These are phyloP conservation scores for Rhodamnia argentea DNA, from an alignment of 345 rosid species.

Conservation along the genomic window DNA sequence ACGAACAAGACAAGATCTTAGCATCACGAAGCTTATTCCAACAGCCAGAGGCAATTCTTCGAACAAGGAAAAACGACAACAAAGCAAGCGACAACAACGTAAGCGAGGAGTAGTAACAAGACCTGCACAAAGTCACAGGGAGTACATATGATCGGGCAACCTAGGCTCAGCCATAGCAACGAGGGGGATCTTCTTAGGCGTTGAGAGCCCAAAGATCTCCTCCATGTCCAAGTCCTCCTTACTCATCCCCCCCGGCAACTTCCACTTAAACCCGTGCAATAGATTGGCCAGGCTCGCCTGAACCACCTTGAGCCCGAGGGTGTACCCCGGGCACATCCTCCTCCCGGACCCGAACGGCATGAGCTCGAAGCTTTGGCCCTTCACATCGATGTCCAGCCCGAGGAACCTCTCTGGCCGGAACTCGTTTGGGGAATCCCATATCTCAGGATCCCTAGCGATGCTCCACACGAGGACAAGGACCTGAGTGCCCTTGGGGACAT, in stretches of 20 bases:
- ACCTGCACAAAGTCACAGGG: neutral
- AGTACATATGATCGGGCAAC: conserved; percentile 29
- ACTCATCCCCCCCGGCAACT: conserved; percentile 18
- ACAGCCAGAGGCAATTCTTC: no score
- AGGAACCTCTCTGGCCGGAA: conserved; percentile 51
- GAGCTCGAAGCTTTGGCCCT: conserved; percentile 48
- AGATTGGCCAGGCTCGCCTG: conserved; percentile 41
- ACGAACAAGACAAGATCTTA: neutral
- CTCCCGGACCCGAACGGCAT: conserved; percentile 63
- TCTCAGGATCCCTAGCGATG: conserved; percentile 38
- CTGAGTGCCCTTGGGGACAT: conserved; percentile 34
- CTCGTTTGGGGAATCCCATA: conserved; percentile 46
- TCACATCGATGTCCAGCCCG: conserved; percentile 28
- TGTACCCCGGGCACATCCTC: conserved; percentile 74
- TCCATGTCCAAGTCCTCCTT: conserved; percentile 41
- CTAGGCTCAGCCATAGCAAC: conserved; percentile 27
- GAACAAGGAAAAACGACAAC: neutral
- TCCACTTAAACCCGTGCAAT: conserved; percentile 52
- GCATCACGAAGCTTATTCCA: neutral
- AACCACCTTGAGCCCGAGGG: conserved; percentile 47
- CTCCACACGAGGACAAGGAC: conserved; percentile 38
- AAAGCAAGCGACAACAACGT: neutral
- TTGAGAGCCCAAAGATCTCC: conserved; percentile 41
- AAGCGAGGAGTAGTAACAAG: neutral
- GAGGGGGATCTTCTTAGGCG: conserved; percentile 39